Base-by-base conservation (phyloP, 192 early-diverging fungal species). In the Glomus cerebriforme region DNA sequence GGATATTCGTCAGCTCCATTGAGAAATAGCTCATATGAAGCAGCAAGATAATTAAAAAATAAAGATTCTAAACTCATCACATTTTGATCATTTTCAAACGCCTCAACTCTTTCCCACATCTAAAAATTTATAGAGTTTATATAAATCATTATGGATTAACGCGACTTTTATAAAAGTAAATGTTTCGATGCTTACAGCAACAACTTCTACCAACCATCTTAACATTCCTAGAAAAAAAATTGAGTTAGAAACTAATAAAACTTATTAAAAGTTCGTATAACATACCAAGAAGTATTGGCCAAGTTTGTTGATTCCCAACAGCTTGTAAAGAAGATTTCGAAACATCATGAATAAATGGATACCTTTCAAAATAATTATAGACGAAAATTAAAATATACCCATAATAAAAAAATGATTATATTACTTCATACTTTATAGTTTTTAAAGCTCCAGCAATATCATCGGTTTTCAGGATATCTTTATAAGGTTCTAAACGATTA, bases 191-290 rank as follows among this genome's bases (percentile, higher is more conserved):
- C 89, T 49, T 75, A 89, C 86, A 60, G 81, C 22, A 15, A 88
- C 80, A 26, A 93, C 81, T 80, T 94, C 92, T 2, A 94, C 90
- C 83, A 95, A 85, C 94, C 94, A 95, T 32, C 88, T 82, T 58
- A 95, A 81, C 86, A 90, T 90, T 0, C 88, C 94, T 65, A 94
- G 81, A 13, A 92, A 84, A 0, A 85, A 84, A 10, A 22, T 8
- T 1, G 3, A 43, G 39, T 43, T 43, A 43, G 39, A 12, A n/a
- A 12, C 7, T 91, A 92, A 92, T 91, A 92, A 26, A 86, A 65
- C 58, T 90, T 83, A 67, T 80, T 80, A 12, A 83, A 80, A 1
- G 82, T 85, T 29, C 84, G 82, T 6, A 88, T 79, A 29, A 92
- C 76, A 54, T 89, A 84, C 13, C 87, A 85, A 79, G 88, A 90